These are phyloP conservation scores for Botryotinia globosa DNA, from an alignment of 2,329 filamentous ascomycete species.

Conservation along the genomic window DNA sequence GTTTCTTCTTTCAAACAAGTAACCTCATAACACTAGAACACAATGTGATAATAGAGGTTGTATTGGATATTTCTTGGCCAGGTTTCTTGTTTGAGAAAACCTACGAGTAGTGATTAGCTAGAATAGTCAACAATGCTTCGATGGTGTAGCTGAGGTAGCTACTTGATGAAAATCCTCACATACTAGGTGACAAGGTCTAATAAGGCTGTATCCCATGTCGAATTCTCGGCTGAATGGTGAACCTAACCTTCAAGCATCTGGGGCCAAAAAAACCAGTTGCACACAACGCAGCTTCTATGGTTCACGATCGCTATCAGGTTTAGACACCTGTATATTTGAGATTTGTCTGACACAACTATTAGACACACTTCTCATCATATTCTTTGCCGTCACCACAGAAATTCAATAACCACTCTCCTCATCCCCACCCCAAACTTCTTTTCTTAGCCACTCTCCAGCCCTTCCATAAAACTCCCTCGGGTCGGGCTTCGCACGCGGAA, in stretches of 20 bases:
- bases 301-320: neutral
- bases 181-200: accelerated
- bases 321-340: neutral
- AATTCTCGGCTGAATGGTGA: neutral
- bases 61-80: neutral
- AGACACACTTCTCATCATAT: neutral
- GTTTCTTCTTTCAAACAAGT: neutral
- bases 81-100: neutral
- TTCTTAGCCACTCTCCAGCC: conserved; percentile 12
- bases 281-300: neutral
- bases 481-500: conserved; percentile 5
- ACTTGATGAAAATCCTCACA: accelerated
- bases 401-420: neutral
- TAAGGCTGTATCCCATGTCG: neutral
- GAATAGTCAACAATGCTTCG: neutral
- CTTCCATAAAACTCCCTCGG: conserved; percentile 14
- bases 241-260: neutral
- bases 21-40: neutral
- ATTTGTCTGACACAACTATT: neutral
- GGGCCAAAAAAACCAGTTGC: neutral
- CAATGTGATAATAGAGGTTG: neutral
- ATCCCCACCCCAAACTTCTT: conserved; percentile 9
- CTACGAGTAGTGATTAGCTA: neutral
- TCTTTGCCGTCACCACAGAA: neutral
- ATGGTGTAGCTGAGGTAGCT: neutral